phyloP scores from a whole-genome alignment of 306 rosid species.

The Sicyos baderoa region DNA sequence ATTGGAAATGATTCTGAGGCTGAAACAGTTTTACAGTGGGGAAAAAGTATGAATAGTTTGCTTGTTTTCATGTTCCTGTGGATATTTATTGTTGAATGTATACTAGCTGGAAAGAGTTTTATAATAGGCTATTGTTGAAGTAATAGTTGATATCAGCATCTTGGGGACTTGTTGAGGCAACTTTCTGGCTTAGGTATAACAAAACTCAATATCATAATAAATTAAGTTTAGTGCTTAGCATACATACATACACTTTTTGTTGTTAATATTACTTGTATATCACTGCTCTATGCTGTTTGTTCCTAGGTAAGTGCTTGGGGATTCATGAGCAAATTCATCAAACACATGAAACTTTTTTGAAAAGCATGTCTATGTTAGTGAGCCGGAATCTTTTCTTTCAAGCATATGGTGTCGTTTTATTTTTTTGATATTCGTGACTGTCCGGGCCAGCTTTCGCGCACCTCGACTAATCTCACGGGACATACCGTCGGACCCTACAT shows the following conservation, averaged over 20 bases:
- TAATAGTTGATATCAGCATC: slow-evolving; percentile 46
- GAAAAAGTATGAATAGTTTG: slow-evolving; percentile 38
- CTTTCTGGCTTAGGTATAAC: slow-evolving; percentile 58
- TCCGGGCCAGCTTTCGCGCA: too few relatives aligned
- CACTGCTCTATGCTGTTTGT: slow-evolving; percentile 21
- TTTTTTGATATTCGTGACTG: too few relatives aligned
- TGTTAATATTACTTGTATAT: slow-evolving; percentile 2
- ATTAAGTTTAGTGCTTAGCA: neutral
- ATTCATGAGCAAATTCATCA: slow-evolving; percentile 49
- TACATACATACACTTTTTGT: neutral
- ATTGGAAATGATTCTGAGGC: slow-evolving; percentile 79
- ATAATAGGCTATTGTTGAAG: slow-evolving; percentile 35
- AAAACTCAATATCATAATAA: neutral
- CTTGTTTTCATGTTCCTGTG: slow-evolving; percentile 9
- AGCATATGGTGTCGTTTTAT: too few relatives aligned
- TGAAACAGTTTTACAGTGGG: slow-evolving; percentile 59
- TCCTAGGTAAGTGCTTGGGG: slow-evolving; percentile 52
- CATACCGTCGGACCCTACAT: too few relatives aligned
- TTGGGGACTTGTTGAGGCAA: slow-evolving; percentile 66
- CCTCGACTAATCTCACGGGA: too few relatives aligned
- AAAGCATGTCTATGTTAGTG: slow-evolving; percentile 43
- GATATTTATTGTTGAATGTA: slow-evolving; percentile 22
- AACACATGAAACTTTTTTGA: slow-evolving; percentile 34
- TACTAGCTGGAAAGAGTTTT: slow-evolving; percentile 11
- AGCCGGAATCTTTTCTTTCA: slow-evolving; percentile 48